Conservation (phyloP, 176 grass and related monocot species). For the Raddia distichophylla region DNA sequence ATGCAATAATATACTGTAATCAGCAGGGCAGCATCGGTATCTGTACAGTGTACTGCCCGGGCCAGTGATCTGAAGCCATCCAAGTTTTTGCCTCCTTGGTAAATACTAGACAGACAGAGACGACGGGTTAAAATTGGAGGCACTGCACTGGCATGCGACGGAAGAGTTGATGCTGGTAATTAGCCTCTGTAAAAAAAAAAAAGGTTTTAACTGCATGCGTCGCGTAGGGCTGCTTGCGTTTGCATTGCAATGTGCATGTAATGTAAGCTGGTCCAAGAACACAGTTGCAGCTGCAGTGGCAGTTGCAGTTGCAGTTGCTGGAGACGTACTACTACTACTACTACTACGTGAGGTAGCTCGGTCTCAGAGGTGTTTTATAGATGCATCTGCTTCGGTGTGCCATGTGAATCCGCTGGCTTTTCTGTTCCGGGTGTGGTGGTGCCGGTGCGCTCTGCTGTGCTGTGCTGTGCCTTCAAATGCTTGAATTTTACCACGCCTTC, state of each 20-base stretch:
- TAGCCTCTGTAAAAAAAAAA: background rate
- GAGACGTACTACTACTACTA: background rate
- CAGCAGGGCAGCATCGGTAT: background rate
- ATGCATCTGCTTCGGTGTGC: slow-evolving; percentile 11
- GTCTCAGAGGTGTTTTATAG: background rate
- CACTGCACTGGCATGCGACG: background rate
- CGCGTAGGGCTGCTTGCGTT: background rate
- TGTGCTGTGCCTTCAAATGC: background rate
- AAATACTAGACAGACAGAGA: background rate
- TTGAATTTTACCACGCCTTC: background rate
- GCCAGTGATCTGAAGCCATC: background rate
- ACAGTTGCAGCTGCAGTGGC: background rate
- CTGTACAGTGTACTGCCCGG: background rate
- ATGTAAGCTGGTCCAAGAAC: slow-evolving; percentile 4
- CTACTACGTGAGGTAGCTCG: background rate
- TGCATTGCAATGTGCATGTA: too few species aligned
- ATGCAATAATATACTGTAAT: background rate
- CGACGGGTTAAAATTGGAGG: background rate
- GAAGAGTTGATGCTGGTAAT: background rate
- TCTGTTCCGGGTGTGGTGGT: background rate
- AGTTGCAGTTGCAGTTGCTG: background rate
- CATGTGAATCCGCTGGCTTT: slow-evolving; percentile 16
- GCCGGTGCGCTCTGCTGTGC: background rate
- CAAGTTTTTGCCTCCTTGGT: background rate
- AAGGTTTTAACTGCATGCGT: background rate